These are phyloP conservation scores for Macadamia integrifolia DNA, from an alignment of 164 flowering plant genomes.

Conservation along the genomic window DNA sequence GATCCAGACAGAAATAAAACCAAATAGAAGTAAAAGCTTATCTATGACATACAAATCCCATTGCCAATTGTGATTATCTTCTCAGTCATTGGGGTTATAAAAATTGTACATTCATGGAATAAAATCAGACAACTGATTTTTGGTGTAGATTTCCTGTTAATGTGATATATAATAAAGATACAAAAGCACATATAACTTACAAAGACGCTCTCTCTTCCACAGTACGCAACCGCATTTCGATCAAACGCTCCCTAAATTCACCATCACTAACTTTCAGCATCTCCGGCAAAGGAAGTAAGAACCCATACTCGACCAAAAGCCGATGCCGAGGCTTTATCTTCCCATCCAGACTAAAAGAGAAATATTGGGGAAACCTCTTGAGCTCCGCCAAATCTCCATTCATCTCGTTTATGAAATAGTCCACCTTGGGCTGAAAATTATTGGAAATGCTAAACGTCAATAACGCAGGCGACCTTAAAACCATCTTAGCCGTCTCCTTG, in stretches of 20 bases:
- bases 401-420: conserved; percentile 59
- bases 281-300: conserved; percentile 45
- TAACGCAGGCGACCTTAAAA: conserved; percentile 68
- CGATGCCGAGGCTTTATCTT: conserved; percentile 68
- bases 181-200: conserved; percentile 6
- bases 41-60: too few relatives aligned
- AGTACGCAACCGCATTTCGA: conserved; percentile 48
- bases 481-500: conserved; percentile 54
- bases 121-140: too few relatives aligned
- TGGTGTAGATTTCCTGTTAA: background rate
- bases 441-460: conserved; percentile 33
- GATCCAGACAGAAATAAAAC: too few relatives aligned
- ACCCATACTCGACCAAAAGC: conserved; percentile 44
- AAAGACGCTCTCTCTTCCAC: conserved; percentile 16
- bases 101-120: too few relatives aligned
- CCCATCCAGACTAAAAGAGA: conserved; percentile 75
- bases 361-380: conserved; percentile 80
- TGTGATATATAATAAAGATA: background rate
- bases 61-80: too few relatives aligned
- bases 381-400: conserved; percentile 58
- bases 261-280: conserved; percentile 85
- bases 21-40: too few relatives aligned
- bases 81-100: too few relatives aligned
- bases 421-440: conserved; percentile 66
- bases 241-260: conserved; percentile 51